Base-by-base conservation (phyloP, 2,329 filamentous ascomycete species). In the Cercospora zeina region DNA sequence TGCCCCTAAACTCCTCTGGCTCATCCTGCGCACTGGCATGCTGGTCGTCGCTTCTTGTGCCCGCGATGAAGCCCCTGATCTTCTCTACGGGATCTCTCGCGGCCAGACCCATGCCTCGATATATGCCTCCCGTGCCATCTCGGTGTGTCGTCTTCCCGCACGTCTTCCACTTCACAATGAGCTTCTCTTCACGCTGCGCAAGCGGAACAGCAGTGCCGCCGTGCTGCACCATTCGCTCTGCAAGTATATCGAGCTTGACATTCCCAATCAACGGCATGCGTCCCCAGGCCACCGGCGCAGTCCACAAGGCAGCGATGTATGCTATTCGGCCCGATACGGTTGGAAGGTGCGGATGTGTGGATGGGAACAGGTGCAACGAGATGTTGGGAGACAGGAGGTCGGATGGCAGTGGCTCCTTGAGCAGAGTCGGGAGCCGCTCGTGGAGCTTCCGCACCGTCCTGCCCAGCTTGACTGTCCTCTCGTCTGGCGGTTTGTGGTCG, bases 241-340 rank as follows among this genome's bases (percentile, higher is more conserved):
- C 93, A 16, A 96, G 77, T 57, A 99, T 95, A 70, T 91, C 87
- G 10, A 99, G 84, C 69, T 87, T 88, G 49, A 97, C 91, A 71
- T 96, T 96, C 68, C 93, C 93, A 33, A 97, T 84, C 19, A 97
- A 85, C 2, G 95, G 95, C 1, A 99, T 84, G 30, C 90, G 87
- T 71, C 96, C 96, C 95, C 95, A 99, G 31, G 93, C 93, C 56
- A 99, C 89, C 0, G 95, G 95, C 0, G 93, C 92, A 0, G 95
- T 97, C 93, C 93, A 97, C 37, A 99, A 81, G 2, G 95, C 95
- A 16, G 95, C 93, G 36, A 89, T 89, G 76, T 99, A 99, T 53
- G 91, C 89, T 36, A 97, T 89, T 51, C 90, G 87, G 57, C 95
- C 95, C 30, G 90, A 91, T 42, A 97, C 95, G n/a, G 87, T 89